Conservation (phyloP, 1,284 basidiomycete species). For the Neonothopanus nambi region DNA sequence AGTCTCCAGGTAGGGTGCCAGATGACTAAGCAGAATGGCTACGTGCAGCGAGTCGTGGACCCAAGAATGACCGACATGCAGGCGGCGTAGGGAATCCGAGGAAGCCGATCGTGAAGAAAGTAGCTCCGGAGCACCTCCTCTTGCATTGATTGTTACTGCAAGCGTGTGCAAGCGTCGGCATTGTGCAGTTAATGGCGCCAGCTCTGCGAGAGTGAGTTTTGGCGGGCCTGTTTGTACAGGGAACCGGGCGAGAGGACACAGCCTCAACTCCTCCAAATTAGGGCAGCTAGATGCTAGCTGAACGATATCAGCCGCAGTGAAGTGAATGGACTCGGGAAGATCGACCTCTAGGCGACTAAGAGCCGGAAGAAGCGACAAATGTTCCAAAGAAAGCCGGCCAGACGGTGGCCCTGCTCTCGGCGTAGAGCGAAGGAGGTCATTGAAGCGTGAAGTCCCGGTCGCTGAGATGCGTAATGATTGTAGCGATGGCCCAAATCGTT, state of each 20-base stretch:
- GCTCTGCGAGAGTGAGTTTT: conserved; percentile 55
- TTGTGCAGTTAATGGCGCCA: conserved; percentile 54
- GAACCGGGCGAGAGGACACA: conserved; percentile 70
- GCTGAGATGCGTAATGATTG: conserved; percentile 61
- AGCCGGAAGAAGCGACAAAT: conserved; percentile 52
- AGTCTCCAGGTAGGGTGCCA: conserved; percentile 66
- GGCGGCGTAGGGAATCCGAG: conserved; percentile 61
- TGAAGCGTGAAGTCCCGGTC: conserved; percentile 61
- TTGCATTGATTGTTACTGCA: conserved; percentile 63
- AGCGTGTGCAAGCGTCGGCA: conserved; percentile 66
- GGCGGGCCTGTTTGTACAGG: conserved; percentile 51
- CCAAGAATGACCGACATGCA: conserved; percentile 76
- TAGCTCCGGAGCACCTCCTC: conserved; percentile 43
- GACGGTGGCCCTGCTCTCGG: conserved; percentile 57
- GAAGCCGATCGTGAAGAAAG: conserved; percentile 48
- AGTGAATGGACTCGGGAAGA: conserved; percentile 69
- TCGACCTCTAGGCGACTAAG: conserved; percentile 68
- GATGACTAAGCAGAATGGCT: conserved; percentile 70
- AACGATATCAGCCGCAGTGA: conserved; percentile 58
- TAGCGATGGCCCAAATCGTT: conserved; percentile 59
- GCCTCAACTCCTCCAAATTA: conserved; percentile 59
- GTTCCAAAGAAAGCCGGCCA: conserved; percentile 58
- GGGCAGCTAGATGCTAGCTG: conserved; percentile 62
- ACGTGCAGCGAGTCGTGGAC: conserved; percentile 63
- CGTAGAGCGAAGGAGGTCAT: conserved; percentile 66